A percentile compares a stretch with the other conserved stretches of the same genome.
These are phyloP conservation scores for Hylodesmum podocarpum DNA, from an alignment of 306 rosid genomes.

Conservation along the genomic window DNA sequence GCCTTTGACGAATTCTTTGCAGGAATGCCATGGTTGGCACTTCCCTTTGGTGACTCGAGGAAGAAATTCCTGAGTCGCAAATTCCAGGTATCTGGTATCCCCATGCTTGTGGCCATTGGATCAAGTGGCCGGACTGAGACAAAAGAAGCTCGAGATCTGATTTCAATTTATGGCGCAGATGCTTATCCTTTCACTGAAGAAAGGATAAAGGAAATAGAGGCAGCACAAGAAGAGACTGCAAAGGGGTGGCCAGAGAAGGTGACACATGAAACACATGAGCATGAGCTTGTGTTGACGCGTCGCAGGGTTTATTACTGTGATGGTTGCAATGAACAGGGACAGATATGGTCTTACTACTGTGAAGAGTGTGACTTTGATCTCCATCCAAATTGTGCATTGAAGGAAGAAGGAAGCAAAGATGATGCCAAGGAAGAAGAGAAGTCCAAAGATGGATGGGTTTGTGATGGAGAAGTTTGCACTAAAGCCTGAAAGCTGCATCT, in stretches of 20 bases:
- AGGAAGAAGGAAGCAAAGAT: constrained; percentile 34
- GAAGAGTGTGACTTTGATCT: constrained; percentile 64
- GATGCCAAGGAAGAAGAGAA: constrained; percentile 31
- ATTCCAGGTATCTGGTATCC: constrained; percentile 67
- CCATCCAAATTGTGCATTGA: constrained; percentile 61
- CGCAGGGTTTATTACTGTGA: constrained; percentile 40
- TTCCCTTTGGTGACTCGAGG: constrained; percentile 76
- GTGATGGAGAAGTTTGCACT: constrained; percentile 59
- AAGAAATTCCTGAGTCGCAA: constrained; percentile 51
- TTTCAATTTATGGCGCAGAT: constrained; percentile 51
- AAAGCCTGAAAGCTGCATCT: constrained; percentile 35
- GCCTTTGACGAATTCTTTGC: constrained; percentile 63
- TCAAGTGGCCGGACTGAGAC: constrained; percentile 66
- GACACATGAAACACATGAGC: constrained; percentile 47
- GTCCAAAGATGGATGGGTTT: constrained; percentile 49
- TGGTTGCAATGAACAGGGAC: constrained; percentile 45
- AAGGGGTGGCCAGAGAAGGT: constrained; percentile 75
- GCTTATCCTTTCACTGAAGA: constrained; percentile 77
- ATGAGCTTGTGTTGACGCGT: constrained; percentile 49
- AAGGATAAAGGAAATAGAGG: constrained; percentile 50
- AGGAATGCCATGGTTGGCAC: constrained; percentile 85
- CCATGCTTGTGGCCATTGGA: constrained; percentile 62
- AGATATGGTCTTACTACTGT: constrained; percentile 60
- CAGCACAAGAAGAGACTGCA: constrained; percentile 43
- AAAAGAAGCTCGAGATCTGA: constrained; percentile 48